Conservation (phyloP, 2,329 filamentous ascomycete genomes). For the Fonsecaea pugnacius region DNA sequence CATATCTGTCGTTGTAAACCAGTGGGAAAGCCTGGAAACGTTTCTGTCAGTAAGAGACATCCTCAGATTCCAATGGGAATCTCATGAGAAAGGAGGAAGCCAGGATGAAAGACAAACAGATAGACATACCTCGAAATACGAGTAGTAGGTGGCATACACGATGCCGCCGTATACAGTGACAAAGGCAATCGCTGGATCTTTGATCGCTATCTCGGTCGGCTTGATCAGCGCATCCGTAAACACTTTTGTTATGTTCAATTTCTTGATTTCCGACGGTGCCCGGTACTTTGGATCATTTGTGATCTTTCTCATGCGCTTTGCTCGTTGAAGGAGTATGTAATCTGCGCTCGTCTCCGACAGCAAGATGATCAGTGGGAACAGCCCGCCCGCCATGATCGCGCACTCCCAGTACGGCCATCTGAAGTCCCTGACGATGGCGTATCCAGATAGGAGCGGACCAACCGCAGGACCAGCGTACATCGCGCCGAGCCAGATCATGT, state of each 20-base stretch:
- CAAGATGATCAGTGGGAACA: conserved; percentile 2
- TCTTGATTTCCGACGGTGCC: conserved; percentile 11
- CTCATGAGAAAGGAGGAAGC: not conserved
- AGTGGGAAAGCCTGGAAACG: conserved; percentile 8
- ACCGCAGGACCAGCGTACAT: conserved; percentile 13
- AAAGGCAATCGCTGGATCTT: conserved; percentile 12
- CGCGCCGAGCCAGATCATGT: conserved; percentile 11
- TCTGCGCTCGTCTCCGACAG: conserved; percentile 9
- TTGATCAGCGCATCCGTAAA: conserved; percentile 3
- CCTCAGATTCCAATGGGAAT: not conserved
- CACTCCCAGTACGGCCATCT: conserved; percentile 15
- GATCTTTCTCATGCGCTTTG: conserved; percentile 9
- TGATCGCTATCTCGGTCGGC: conserved; percentile 9
- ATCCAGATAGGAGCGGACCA: conserved; percentile 6
- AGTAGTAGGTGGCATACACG: conserved; percentile 16
- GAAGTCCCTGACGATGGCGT: conserved; percentile 8
- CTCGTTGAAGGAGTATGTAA: conserved; percentile 14
- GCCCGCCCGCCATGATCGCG: conserved; percentile 9
- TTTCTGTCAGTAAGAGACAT: not conserved
- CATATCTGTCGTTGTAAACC: conserved; percentile 8
- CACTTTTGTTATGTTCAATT: not conserved
- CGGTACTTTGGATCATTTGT: conserved; percentile 6
- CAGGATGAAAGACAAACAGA: not conserved
- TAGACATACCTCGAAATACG: conserved; percentile 15
- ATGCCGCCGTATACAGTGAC: conserved; percentile 10